Evolutionary conservation across 805 yeast species (phyloP), one percentile per base, ranked within the genome.

Genomic region (Huiozyma sinensis): DNA sequence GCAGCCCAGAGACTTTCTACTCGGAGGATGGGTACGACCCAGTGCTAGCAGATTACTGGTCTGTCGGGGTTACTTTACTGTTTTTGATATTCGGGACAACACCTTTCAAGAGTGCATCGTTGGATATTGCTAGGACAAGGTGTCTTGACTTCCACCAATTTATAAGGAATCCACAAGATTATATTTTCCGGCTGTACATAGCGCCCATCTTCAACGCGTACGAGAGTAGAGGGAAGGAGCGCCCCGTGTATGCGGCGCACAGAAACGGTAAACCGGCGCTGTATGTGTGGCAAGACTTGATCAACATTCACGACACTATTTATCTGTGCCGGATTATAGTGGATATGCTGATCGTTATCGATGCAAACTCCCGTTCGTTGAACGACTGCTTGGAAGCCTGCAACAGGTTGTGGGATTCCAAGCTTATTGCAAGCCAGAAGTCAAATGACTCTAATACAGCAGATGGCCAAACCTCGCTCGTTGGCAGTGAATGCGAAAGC

Each of bases 1-100:
- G 89, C 86, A 94, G 95, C 1, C 97, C 97, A 4, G 97, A 88
- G 62, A 72, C 88, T 41, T 79, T 84, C 55, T 44, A 47, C 30
- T 48, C 44, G 37, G 31, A 33, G 10, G 36, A 44, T 7, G 41
- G 40, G 17, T 88, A 88, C 59, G 81, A 83, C 56, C 81, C 94
- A 0, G 76, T 79, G 41, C 75, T 76, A 57, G 82, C 87, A 36
- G 96, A 88, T 64, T 72, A 83, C 47, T 88, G 97, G 97, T 80
- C 95, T 0, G 62, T 83, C 35, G 97, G 95, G 13, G 77, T 88
- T 44, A 83, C 89, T 33, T 66, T 88, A 48, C 65, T 88, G 47
- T 87, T 88, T 48, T 69, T 83, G 40, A 73, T 87, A 33, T 88
- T 88, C 65, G 95, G 89, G 39, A 76, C 81, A 53, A 81, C 84